These are phyloP conservation scores for Dactylorhiza incarnata DNA, from an alignment of 106 monocot genomes.

Conservation along the genomic window DNA sequence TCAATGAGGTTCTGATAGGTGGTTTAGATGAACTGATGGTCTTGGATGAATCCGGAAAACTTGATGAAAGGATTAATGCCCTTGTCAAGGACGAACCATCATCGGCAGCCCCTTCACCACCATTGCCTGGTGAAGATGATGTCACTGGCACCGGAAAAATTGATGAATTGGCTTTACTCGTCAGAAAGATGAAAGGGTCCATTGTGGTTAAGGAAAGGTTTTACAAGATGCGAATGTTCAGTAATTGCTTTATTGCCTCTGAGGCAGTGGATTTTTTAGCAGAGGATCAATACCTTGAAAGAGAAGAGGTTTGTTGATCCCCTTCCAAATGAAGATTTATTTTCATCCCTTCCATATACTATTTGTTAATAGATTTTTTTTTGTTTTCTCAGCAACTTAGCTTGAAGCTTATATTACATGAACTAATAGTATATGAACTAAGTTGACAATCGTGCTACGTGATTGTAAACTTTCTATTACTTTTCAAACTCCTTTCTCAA, in stretches of 20 bases:
- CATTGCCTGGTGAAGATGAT: conserved; percentile 94
- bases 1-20: conserved; percentile 72
- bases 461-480: background rate
- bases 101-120: conserved; percentile 62
- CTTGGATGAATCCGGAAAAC: conserved; percentile 56
- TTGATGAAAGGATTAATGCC: conserved; percentile 51
- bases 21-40: conserved; percentile 55
- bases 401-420: background rate
- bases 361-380: background rate
- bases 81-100: conserved; percentile 57
- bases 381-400: background rate
- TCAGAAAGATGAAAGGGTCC: conserved; percentile 79
- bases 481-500: no score
- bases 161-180: conserved; percentile 75
- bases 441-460: background rate
- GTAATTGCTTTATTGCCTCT: conserved; percentile 80
- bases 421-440: background rate
- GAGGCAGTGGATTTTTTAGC: conserved; percentile 89
- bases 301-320: conserved; percentile 60
- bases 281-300: conserved; percentile 83
- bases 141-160: conserved; percentile 60
- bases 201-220: conserved; percentile 62
- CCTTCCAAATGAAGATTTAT: background rate
- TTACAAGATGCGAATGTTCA: conserved; percentile 86
- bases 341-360: background rate